Evolutionary conservation across 1,284 basidiomycete genomes (phyloP), one percentile per base, ranked within the genome.

Genomic region (Irpex sp.): DNA sequence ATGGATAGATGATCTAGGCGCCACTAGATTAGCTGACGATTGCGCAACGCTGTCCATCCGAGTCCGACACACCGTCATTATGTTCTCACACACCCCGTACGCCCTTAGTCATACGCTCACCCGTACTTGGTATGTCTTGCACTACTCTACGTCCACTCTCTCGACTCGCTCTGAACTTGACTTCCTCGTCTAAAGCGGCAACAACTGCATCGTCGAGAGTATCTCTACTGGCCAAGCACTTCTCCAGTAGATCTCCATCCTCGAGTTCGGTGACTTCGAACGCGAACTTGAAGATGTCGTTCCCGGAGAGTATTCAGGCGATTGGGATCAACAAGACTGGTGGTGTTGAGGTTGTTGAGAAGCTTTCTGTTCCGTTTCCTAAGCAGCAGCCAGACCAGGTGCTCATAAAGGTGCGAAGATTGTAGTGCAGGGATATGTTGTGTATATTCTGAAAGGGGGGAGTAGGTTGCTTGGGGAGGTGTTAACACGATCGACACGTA

Each of bases 401-500:
- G 47, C 78, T 97, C 58, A 81, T 98, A 72, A 94, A 95, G 81
- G 90, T 92, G 66, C 54, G 36, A n/a, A n/a, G n/a, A n/a, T n/a
- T n/a, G 35, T n/a, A n/a, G 13, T 39, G 21, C 35, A n/a, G 21
- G 5, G 51, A 54, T 19, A 54, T 54, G 13, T 31, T 13, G 8
- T 54, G 26, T 13, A 62, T 68, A 72, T 5, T 69, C 58, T 65
- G 66, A 64, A 17, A 17, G 37, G 17, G 35, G 5, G 11, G n/a
- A 26, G 31, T 65, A 88, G 87, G 79, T 85, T 17, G 80, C 88
- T 68, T 90, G 87, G 69, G 77, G 80, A 4, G 94, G 94, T n/a
- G 83, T 95, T 66, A 95, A 95, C 76, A 95, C 90, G 74, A 93
- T 96, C 71, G 94, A 96, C 75, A 93, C 89, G 3, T 93, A 93